phyloP scores from a whole-genome alignment of 169 alveolate species.

The Hepatocystis sp. region DNA sequence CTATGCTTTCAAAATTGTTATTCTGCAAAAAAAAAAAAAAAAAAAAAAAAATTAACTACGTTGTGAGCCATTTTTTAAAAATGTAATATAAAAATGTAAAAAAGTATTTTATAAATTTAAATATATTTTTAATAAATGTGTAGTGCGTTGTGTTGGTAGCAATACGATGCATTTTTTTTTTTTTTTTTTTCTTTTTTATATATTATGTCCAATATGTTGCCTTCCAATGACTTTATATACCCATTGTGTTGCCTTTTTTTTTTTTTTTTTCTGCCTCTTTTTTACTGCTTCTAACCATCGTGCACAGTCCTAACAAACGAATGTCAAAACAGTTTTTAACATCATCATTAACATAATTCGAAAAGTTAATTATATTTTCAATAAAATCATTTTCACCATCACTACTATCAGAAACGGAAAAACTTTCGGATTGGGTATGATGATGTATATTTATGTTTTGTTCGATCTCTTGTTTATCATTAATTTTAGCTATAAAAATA shows the following conservation, averaged over 20 bases:
- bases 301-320: conserved; percentile 22
- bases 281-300: conserved; percentile 11
- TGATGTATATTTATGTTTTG: conserved; percentile 17
- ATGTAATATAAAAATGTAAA: too few species aligned
- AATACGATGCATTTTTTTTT: too few species aligned
- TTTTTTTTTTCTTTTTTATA: too few species aligned
- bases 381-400: conserved; percentile 27
- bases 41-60: not conserved
- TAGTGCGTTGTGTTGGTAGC: too few species aligned
- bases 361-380: conserved; percentile 19
- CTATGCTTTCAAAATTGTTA: conserved; percentile 63
- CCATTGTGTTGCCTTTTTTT: too few species aligned
- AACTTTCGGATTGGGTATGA: conserved; percentile 46
- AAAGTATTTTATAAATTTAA: too few species aligned
- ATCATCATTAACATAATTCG: conserved; percentile 47
- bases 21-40: conserved; percentile 11
- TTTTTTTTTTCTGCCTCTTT: too few species aligned
- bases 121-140: too few species aligned
- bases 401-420: conserved; percentile 57
- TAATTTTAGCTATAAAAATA: conserved; percentile 19
- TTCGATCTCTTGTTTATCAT: conserved; percentile 9
- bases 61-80: too few species aligned
- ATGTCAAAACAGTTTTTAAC: conserved; percentile 9
- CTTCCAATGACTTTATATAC: too few species aligned
- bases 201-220: too few species aligned